A percentile compares a stretch with the other conserved stretches of the same genome.
Conservation (phyloP, 768 basidiomycete species). For the Pisolithus tinctorius region DNA sequence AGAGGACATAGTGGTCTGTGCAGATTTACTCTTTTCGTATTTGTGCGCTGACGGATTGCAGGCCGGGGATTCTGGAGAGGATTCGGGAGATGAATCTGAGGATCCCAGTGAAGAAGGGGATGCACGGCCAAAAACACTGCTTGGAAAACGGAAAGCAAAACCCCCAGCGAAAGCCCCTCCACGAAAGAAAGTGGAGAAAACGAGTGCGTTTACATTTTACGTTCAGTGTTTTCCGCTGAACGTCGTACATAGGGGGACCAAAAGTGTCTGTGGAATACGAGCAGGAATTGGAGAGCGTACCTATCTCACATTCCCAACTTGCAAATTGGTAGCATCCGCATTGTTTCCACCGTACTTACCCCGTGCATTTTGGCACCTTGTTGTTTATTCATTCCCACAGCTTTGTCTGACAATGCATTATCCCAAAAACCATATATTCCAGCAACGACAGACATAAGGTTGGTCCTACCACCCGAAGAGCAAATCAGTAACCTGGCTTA, state of each 20-base stretch:
- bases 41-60: conserved; percentile 13
- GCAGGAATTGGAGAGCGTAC: conserved; percentile 73
- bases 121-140: conserved; percentile 32
- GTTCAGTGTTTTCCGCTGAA: conserved; percentile 8
- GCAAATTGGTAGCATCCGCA: conserved; percentile 43
- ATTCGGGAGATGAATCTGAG: conserved; percentile 35
- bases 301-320: conserved; percentile 44
- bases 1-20: conserved; percentile 60
- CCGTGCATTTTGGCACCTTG: not conserved
- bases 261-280: conserved; percentile 96
- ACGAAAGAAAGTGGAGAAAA: conserved; percentile 53
- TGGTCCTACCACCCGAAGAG: conserved; percentile 70
- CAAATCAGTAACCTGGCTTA: conserved; percentile 73
- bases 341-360: not conserved
- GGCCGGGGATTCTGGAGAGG: conserved; percentile 36
- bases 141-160: conserved; percentile 67
- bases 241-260: conserved; percentile 48
- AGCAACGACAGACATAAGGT: not conserved
- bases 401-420: not conserved
- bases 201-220: conserved; percentile 40
- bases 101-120: conserved; percentile 34
- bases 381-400: not conserved
- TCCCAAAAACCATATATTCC: not conserved
- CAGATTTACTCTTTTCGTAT: not conserved
- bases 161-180: conserved; percentile 34